phyloP scores from a whole-genome alignment of 345 rosid species.

The Boechera divaricarpa region DNA sequence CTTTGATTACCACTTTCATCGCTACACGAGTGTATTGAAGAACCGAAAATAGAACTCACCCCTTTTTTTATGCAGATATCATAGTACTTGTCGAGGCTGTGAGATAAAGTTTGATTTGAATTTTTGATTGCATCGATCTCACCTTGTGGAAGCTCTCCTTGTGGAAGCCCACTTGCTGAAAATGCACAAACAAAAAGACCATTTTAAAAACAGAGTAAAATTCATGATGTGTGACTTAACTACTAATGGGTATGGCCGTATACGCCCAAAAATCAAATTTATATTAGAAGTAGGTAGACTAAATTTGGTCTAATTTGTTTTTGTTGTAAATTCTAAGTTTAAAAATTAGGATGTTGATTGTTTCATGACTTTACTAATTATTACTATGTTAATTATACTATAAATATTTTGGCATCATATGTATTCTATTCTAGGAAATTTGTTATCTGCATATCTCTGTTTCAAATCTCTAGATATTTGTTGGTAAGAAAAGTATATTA shows the following conservation, averaged over 20 bases:
- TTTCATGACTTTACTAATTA: neutral
- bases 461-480: neutral
- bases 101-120: slow-evolving; percentile 52
- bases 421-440: neutral
- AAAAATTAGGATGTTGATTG: slow-evolving; percentile 17
- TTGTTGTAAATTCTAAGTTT: neutral
- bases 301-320: neutral
- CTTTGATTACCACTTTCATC: neutral
- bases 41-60: slow-evolving; percentile 48
- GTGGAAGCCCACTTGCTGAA: slow-evolving; percentile 46
- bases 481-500: neutral
- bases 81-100: slow-evolving; percentile 57
- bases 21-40: neutral
- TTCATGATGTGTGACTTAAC: slow-evolving; percentile 17
- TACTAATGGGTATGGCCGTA: neutral
- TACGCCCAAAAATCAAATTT: slow-evolving; percentile 4
- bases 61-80: slow-evolving; percentile 55
- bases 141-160: slow-evolving; percentile 30
- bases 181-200: neutral
- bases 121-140: slow-evolving; percentile 63
- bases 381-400: neutral
- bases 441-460: neutral
- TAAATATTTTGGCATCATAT: neutral
- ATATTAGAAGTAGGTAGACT: neutral
- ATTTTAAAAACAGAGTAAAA: slow-evolving; percentile 21